Evolutionary conservation across 495 filamentous ascomycete species (phyloP).

Genomic region (Staphylotrichum longicolle): DNA sequence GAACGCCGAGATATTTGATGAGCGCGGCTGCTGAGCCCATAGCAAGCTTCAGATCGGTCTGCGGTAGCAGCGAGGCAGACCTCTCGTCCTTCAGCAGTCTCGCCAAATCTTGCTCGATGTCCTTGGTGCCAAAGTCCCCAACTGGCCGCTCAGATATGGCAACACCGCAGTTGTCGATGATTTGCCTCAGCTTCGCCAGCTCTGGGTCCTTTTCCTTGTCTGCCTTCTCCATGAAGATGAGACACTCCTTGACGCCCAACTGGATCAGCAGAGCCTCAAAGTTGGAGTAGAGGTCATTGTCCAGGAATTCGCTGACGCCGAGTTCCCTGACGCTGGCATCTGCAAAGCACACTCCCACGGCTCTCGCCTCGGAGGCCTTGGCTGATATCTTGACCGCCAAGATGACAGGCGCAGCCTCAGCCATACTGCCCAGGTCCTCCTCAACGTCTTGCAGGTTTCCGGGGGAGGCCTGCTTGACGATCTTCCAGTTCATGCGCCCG

Average conservation of each 20-base stretch:
- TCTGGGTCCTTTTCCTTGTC: slow-evolving; percentile 80
- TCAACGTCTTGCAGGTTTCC: slow-evolving; percentile 97
- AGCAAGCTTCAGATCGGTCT: slow-evolving; percentile 91
- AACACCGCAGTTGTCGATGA: slow-evolving; percentile 88
- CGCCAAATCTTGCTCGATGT: slow-evolving; percentile 94
- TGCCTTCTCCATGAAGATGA: slow-evolving; percentile 69
- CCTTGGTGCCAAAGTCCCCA: slow-evolving; percentile 79
- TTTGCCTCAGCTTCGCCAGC: slow-evolving; percentile 77
- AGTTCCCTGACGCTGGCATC: slow-evolving; percentile 96
- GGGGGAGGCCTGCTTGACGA: slow-evolving; percentile 85
- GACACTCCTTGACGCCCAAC: slow-evolving; percentile 89
- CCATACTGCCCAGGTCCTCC: slow-evolving; percentile 85
- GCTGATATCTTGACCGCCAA: slow-evolving; percentile 89
- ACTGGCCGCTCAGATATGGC: slow-evolving; percentile 75
- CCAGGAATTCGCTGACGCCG: slow-evolving; percentile 94
- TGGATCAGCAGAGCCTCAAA: slow-evolving; percentile 96
- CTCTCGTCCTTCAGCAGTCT: slow-evolving; percentile 82
- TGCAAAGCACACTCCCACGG: slow-evolving; percentile 94
- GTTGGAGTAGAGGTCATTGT: slow-evolving; percentile 98
- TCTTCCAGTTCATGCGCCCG: slow-evolving; percentile 83
- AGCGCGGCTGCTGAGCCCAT: slow-evolving; percentile 94
- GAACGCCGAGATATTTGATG: slow-evolving; percentile 90
- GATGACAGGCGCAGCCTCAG: slow-evolving; percentile 89
- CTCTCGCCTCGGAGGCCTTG: slow-evolving; percentile 78
- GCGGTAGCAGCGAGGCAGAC: slow-evolving; percentile 71